phyloP scores from a whole-genome alignment of 306 rosid genomes.

The Sophora flavescens region DNA sequence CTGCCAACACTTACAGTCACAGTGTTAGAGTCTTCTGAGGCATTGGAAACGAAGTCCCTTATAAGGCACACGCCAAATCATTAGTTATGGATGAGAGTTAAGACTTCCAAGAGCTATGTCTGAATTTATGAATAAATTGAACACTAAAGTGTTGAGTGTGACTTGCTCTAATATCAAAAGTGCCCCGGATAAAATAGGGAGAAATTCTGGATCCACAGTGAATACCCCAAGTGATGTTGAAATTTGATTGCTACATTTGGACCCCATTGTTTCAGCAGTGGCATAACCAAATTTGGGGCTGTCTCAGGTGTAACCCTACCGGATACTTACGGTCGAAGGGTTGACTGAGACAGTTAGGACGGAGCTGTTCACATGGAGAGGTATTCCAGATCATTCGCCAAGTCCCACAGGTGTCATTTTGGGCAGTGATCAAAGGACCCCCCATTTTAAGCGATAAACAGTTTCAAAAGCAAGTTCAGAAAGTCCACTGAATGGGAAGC shows the following conservation, averaged over 20 bases:
- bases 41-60: slow-evolving; percentile 68
- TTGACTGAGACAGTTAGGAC: slow-evolving; percentile 64
- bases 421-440: slow-evolving; percentile 76
- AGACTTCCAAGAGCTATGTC: slow-evolving; percentile 64
- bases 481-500: slow-evolving; percentile 64
- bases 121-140: slow-evolving; percentile 73
- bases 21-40: slow-evolving; percentile 52
- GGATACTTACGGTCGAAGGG: slow-evolving; percentile 69
- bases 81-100: slow-evolving; percentile 68
- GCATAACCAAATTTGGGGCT: slow-evolving; percentile 92
- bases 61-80: slow-evolving; percentile 69
- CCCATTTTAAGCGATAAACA: slow-evolving; percentile 82
- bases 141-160: slow-evolving; percentile 72
- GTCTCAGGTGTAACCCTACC: slow-evolving; percentile 62
- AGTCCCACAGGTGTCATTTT: slow-evolving; percentile 86
- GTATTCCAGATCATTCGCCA: slow-evolving; percentile 76
- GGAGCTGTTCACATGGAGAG: slow-evolving; percentile 83
- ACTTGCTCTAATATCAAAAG: slow-evolving; percentile 78
- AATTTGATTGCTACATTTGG: slow-evolving; percentile 66
- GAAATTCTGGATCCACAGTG: slow-evolving; percentile 64
- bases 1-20: slow-evolving; percentile 88
- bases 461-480: slow-evolving; percentile 75
- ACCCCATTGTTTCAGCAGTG: slow-evolving; percentile 77
- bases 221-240: slow-evolving; percentile 93
- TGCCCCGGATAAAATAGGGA: slow-evolving; percentile 75